Percentiles rank a stretch among this genome's conserved stretches.
phyloP scores from a whole-genome alignment of 2,329 filamentous ascomycete genomes.

The Stagonosporopsis tanaceti region DNA sequence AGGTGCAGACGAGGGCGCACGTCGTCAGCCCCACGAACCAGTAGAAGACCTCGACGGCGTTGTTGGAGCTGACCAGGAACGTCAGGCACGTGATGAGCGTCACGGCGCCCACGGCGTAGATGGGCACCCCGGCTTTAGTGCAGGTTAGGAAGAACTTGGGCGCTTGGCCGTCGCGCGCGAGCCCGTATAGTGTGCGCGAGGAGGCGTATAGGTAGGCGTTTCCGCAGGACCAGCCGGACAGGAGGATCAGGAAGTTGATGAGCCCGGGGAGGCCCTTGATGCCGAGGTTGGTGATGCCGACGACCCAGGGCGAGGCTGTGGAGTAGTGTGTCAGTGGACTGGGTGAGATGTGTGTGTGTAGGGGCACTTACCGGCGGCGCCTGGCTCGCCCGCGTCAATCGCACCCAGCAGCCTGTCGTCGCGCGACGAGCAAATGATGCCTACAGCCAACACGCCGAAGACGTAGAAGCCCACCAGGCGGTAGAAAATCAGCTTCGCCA shows the following conservation, averaged over 20 bases:
- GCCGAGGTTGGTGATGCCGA: conserved; percentile 59
- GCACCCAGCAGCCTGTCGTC: conserved; percentile 46
- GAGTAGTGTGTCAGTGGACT: neutral
- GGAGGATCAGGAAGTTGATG: conserved; percentile 73
- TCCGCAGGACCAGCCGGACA: conserved; percentile 67
- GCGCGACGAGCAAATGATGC: conserved; percentile 65
- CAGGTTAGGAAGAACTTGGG: conserved; percentile 68
- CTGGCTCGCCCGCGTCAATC: conserved; percentile 62
- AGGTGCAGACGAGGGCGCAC: conserved; percentile 20
- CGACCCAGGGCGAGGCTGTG: conserved; percentile 58
- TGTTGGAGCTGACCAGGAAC: conserved; percentile 57
- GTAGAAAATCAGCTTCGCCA: conserved; percentile 67
- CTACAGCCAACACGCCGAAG: conserved; percentile 65
- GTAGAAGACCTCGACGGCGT: conserved; percentile 61
- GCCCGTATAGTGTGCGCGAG: conserved; percentile 61
- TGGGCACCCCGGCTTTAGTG: conserved; percentile 66
- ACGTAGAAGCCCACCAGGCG: conserved; percentile 71
- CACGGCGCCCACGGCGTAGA: conserved; percentile 55
- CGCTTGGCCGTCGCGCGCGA: conserved; percentile 70
- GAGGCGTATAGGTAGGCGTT: conserved; percentile 64
- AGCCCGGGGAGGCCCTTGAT: conserved; percentile 68
- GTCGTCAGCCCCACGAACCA: conserved; percentile 75
- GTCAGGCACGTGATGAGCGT: conserved; percentile 57
- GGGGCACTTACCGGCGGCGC: conserved; percentile 51
- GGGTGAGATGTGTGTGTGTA: no score